phyloP scores from a whole-genome alignment of 2,329 filamentous ascomycete genomes.

The Clonostachys rhizophaga region DNA sequence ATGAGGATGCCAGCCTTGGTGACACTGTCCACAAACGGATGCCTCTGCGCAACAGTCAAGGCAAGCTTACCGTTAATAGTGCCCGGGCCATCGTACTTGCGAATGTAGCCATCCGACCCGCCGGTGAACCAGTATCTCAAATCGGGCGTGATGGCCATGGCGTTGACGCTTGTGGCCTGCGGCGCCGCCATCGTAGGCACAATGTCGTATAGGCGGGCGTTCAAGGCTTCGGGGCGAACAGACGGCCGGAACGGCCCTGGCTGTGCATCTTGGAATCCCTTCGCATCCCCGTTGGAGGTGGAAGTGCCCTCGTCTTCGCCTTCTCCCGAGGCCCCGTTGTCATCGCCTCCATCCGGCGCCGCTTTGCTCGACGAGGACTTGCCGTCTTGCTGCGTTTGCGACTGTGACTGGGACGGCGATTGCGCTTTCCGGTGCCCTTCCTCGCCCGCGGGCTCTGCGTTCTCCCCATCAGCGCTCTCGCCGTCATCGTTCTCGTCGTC shows the following conservation, averaged over 20 bases:
- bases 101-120: slow-evolving; percentile 90
- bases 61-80: slow-evolving; percentile 94
- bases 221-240: slow-evolving; percentile 74
- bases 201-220: slow-evolving; percentile 83
- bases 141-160: slow-evolving; percentile 86
- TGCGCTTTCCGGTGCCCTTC: background rate
- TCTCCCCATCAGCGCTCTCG: slow-evolving; percentile 11
- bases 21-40: slow-evolving; percentile 96
- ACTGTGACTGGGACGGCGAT: background rate
- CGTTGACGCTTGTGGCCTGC: slow-evolving; percentile 92
- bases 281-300: slow-evolving; percentile 9
- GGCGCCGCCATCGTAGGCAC: slow-evolving; percentile 95
- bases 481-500: slow-evolving; percentile 22
- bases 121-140: slow-evolving; percentile 94
- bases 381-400: background rate
- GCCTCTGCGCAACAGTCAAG: slow-evolving; percentile 89
- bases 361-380: slow-evolving; percentile 5
- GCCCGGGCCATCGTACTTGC: slow-evolving; percentile 93
- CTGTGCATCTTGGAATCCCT: slow-evolving; percentile 12
- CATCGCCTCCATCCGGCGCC: slow-evolving; percentile 25
- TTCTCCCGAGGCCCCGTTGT: background rate
- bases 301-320: slow-evolving; percentile 6
- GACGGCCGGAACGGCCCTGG: slow-evolving; percentile 40
- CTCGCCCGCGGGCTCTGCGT: slow-evolving; percentile 20
- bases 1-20: slow-evolving; percentile 91